These are phyloP conservation scores for Nicotiana undulata DNA, from an alignment of 257 asterid genomes.

Conservation along the genomic window DNA sequence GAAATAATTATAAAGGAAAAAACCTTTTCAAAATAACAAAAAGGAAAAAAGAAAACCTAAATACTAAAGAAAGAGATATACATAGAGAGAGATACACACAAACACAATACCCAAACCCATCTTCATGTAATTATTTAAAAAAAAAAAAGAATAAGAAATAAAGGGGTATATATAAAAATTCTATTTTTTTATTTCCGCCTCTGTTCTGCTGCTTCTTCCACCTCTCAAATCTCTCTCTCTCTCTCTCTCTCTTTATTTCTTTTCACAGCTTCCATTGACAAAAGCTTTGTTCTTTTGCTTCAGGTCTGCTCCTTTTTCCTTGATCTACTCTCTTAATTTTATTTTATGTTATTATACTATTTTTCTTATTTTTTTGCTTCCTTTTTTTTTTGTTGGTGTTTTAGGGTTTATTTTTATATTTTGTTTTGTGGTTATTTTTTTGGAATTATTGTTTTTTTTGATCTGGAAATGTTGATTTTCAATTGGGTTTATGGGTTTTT, in stretches of 20 bases:
- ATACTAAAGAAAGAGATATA: background rate
- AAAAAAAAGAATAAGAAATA: background rate
- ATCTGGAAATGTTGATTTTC: background rate
- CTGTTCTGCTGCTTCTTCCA: slow-evolving; percentile 26
- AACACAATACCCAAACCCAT: background rate
- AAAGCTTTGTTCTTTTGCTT: slow-evolving; percentile 17
- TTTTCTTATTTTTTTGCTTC: background rate
- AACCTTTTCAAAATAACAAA: background rate
- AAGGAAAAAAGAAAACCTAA: background rate
- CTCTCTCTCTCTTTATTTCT: background rate
- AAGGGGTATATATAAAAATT: background rate
- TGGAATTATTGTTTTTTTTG: slow-evolving; percentile 8
- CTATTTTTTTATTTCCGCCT: slow-evolving; percentile 14
- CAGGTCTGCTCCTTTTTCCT: slow-evolving; percentile 14
- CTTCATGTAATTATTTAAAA: background rate
- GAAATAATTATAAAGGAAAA: background rate
- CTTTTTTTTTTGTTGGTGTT: background rate
- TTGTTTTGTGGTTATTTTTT: background rate
- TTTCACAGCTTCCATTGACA: slow-evolving; percentile 30
- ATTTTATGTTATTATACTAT: background rate
- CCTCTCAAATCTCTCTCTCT: slow-evolving; percentile 30
- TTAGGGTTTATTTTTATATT: background rate
- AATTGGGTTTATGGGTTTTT: background rate
- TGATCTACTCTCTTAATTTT: slow-evolving; percentile 13
- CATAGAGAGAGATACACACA: background rate